Evolutionary conservation across 2,329 filamentous ascomycete genomes (phyloP).

Genomic region (Ophiostoma australiae): DNA sequence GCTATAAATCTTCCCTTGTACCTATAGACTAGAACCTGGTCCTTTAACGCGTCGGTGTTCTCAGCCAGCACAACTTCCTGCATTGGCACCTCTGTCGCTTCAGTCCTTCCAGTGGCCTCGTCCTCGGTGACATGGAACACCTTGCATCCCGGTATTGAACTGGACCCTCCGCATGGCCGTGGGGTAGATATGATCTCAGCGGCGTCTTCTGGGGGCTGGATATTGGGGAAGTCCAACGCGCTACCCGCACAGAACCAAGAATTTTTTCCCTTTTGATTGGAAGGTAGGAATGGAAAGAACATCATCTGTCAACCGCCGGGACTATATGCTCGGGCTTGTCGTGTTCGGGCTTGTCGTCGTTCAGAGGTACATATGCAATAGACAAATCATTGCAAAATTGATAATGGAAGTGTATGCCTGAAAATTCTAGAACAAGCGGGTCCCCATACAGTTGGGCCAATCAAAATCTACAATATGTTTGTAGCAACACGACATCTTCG

Average conservation of each 20-base stretch:
- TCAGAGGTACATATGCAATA: neutral
- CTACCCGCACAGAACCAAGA: slow-evolving; percentile 50
- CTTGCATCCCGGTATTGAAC: slow-evolving; percentile 53
- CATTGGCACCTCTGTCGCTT: slow-evolving; percentile 36
- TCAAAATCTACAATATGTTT: neutral
- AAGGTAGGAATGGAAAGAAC: slow-evolving; percentile 19
- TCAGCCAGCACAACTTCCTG: slow-evolving; percentile 32
- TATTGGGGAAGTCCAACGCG: slow-evolving; percentile 51
- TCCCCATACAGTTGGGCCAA: neutral
- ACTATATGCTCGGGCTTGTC: neutral
- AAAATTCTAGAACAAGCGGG: neutral
- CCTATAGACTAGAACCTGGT: slow-evolving; percentile 62
- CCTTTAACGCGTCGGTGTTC: slow-evolving; percentile 40
- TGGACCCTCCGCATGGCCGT: slow-evolving; percentile 35
- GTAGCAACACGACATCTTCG: too few species aligned
- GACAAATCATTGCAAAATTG: neutral
- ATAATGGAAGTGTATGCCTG: neutral
- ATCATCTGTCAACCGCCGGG: neutral
- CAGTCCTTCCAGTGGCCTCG: slow-evolving; percentile 34
- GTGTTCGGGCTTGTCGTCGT: neutral
- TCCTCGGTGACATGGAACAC: slow-evolving; percentile 48
- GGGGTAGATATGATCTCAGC: slow-evolving; percentile 33
- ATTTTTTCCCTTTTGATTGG: slow-evolving; percentile 10
- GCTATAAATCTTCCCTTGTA: slow-evolving; percentile 62
- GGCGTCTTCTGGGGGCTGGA: slow-evolving; percentile 35